Conservation (phyloP, 257 asterid genomes). For the Nyctanthes arbortristis region DNA sequence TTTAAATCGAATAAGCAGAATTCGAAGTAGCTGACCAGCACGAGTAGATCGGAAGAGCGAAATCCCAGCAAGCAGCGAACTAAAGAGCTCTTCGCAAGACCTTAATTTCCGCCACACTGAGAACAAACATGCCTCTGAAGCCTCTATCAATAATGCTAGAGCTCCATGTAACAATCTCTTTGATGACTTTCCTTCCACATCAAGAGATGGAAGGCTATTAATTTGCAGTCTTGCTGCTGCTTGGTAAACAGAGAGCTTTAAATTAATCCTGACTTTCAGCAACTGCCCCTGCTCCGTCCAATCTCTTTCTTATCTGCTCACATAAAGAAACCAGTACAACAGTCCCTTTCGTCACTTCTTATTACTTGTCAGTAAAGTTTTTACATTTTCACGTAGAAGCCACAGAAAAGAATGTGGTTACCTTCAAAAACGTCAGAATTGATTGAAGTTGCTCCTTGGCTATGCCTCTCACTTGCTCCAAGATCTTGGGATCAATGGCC, state of each 20-base stretch:
- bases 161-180: slow-evolving; percentile 90
- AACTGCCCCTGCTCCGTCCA: slow-evolving; percentile 94
- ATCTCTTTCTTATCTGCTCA: slow-evolving; percentile 83
- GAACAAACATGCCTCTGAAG: slow-evolving; percentile 82
- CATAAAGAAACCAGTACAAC: slow-evolving; percentile 28
- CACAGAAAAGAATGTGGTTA: slow-evolving; percentile 26
- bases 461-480: slow-evolving; percentile 78
- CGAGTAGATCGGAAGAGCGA: slow-evolving; percentile 87
- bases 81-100: slow-evolving; percentile 91
- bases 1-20: slow-evolving; percentile 85
- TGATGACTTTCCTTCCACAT: slow-evolving; percentile 85
- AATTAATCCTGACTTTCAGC: slow-evolving; percentile 77
- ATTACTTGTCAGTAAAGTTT: slow-evolving; percentile 22
- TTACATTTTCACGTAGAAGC: slow-evolving; percentile 2
- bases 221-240: slow-evolving; percentile 83
- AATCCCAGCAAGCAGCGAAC: slow-evolving; percentile 84
- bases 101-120: slow-evolving; percentile 91
- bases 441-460: slow-evolving; percentile 75
- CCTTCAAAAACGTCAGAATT: slow-evolving; percentile 80
- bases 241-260: slow-evolving; percentile 81
- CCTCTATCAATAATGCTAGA: slow-evolving; percentile 78
- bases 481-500: slow-evolving; percentile 54
- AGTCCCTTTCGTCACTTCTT: slow-evolving; percentile 21
- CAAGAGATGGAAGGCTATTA: slow-evolving; percentile 67
- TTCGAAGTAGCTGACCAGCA: slow-evolving; percentile 91